Conservation (phyloP, 495 filamentous ascomycete genomes). For the Trichocladium antarcticum region DNA sequence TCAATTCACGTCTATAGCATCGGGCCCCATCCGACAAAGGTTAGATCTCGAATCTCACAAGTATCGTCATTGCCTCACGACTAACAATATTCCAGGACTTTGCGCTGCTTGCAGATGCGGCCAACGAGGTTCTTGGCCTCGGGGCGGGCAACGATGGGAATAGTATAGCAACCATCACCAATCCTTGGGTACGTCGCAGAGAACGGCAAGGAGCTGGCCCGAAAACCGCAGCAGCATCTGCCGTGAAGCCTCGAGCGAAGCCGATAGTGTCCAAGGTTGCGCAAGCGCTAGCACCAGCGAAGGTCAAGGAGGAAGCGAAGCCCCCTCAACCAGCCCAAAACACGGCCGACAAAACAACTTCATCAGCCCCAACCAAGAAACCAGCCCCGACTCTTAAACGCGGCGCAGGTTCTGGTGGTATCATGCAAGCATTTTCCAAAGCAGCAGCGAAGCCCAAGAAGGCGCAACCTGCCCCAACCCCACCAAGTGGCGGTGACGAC, state of each 20-base stretch:
- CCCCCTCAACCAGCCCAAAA: constrained; percentile 15
- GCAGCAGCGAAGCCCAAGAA: constrained; percentile 51
- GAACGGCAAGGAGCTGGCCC: constrained; percentile 24
- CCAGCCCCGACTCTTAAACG: constrained; percentile 42
- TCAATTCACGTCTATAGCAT: constrained; percentile 85
- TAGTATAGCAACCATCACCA: constrained; percentile 24
- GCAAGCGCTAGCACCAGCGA: background rate
- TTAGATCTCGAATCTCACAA: constrained; percentile 9
- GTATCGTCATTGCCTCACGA: background rate
- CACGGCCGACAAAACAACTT: constrained; percentile 17
- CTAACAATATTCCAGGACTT: constrained; percentile 42
- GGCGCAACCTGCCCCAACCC: constrained; percentile 35
- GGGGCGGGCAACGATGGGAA: constrained; percentile 16
- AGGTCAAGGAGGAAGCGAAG: constrained; percentile 30
- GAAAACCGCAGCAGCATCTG: constrained; percentile 13
- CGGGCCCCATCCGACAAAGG: constrained; percentile 57
- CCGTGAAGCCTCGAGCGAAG: constrained; percentile 12
- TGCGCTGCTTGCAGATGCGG: constrained; percentile 59
- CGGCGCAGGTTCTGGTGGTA: constrained; percentile 41
- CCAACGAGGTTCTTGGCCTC: constrained; percentile 46
- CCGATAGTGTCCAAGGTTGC: constrained; percentile 5
- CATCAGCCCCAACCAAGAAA: constrained; percentile 32
- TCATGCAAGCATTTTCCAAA: constrained; percentile 81
- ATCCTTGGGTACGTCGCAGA: constrained; percentile 29
- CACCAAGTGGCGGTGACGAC: constrained; percentile 43